These are phyloP conservation scores for Oryza officinalis DNA, from an alignment of 176 grass and related monocot genomes.

Conservation along the genomic window DNA sequence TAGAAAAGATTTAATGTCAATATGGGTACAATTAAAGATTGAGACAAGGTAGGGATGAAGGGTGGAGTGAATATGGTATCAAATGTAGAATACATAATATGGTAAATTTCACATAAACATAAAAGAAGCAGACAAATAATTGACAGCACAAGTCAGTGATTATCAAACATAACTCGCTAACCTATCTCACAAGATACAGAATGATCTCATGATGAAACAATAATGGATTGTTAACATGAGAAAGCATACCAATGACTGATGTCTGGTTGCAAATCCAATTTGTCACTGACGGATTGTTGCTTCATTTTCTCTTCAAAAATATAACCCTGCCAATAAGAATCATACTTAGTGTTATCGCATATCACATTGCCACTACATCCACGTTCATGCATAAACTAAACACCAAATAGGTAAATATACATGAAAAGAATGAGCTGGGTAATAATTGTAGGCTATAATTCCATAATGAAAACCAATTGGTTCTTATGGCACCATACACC, in stretches of 20 bases:
- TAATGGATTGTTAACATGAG: constrained; percentile 7
- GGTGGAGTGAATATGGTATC: constrained; percentile 19
- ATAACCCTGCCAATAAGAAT: constrained; percentile 64
- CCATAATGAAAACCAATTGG: neutral
- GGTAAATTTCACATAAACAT: constrained; percentile 1
- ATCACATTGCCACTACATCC: constrained; percentile 2
- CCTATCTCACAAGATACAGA: neutral
- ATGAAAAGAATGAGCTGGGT: neutral
- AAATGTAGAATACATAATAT: neutral
- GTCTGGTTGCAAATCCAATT: constrained; percentile 58
- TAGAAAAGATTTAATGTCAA: constrained; percentile 31
- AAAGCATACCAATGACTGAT: constrained; percentile 71
- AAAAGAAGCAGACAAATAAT: neutral
- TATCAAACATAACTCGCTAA: neutral
- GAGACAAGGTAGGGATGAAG: neutral
- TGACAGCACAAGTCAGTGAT: neutral
- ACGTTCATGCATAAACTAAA: neutral
- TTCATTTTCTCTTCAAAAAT: constrained; percentile 83
- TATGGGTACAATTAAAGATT: neutral
- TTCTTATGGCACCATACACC: neutral
- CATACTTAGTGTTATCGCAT: constrained; percentile 21
- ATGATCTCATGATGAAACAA: neutral
- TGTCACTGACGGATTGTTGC: constrained; percentile 61
- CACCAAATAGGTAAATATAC: neutral
- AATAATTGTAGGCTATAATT: neutral